Evolutionary conservation across 2,329 filamentous ascomycete species (phyloP).

Genomic region (Cytospora schulzeri): DNA sequence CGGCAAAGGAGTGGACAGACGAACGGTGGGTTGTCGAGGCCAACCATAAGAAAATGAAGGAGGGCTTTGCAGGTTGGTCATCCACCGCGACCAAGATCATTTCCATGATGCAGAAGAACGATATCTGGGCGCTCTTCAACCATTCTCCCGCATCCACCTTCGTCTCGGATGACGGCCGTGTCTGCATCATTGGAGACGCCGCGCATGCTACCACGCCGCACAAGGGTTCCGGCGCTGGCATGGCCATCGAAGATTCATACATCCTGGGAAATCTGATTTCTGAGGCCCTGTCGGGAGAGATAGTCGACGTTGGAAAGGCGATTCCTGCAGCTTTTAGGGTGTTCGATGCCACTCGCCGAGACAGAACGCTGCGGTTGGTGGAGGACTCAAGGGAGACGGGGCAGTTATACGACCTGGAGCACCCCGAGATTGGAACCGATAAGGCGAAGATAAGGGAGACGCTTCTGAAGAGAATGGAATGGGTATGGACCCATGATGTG

Average conservation of each 20-base stretch:
- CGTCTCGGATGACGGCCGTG: conserved; percentile 30
- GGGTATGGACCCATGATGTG: conserved; percentile 26
- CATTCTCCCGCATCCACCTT: conserved; percentile 46
- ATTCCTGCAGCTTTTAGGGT: conserved; percentile 50
- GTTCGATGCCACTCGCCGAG: conserved; percentile 48
- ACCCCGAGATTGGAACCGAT: conserved; percentile 19
- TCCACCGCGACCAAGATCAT: conserved; percentile 37
- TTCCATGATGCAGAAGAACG: conserved; percentile 34
- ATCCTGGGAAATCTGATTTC: conserved; percentile 29
- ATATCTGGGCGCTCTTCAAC: conserved; percentile 49
- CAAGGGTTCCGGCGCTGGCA: conserved; percentile 32
- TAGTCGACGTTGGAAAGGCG: conserved; percentile 35
- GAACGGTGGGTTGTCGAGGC: conserved; percentile 25
- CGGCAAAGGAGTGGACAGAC: conserved; percentile 25
- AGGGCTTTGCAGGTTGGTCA: conserved; percentile 41
- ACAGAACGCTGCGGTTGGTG: conserved; percentile 52
- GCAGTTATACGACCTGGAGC: conserved; percentile 43
- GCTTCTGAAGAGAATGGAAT: conserved; percentile 25
- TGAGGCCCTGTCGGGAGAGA: conserved; percentile 14
- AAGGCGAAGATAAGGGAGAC: conserved; percentile 25
- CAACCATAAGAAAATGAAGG: conserved; percentile 17
- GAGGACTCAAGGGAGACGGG: conserved; percentile 50
- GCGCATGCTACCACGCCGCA: conserved; percentile 32
- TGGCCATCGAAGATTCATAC: conserved; percentile 31
- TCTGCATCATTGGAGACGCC: conserved; percentile 28